Evolutionary conservation across 805 yeast species (phyloP).

Genomic region (Candida ipomoeae): DNA sequence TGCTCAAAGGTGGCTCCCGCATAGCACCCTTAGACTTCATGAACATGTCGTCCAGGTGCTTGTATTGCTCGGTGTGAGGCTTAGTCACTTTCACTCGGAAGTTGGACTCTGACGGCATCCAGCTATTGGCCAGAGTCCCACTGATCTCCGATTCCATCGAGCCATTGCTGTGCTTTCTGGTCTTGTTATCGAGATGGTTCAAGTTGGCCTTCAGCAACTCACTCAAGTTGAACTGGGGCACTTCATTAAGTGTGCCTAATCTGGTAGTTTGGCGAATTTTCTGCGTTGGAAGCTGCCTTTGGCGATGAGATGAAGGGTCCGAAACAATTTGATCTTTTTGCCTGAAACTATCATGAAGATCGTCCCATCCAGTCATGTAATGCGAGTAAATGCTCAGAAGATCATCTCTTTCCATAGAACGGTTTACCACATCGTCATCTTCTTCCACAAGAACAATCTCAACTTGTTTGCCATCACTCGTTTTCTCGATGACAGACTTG

Average conservation of each 20-base stretch:
- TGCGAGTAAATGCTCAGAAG: slow-evolving; percentile 41
- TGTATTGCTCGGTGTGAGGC: background rate
- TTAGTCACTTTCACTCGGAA: slow-evolving; percentile 10
- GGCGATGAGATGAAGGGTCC: background rate
- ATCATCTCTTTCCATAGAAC: slow-evolving; percentile 22
- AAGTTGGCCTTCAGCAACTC: background rate
- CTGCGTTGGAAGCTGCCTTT: background rate
- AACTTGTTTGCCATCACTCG: slow-evolving; percentile 34
- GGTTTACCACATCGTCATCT: slow-evolving; percentile 25
- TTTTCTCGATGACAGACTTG: slow-evolving; percentile 36
- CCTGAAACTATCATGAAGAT: background rate
- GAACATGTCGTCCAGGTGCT: background rate
- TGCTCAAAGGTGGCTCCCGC: background rate
- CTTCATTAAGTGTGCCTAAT: background rate
- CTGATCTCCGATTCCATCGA: slow-evolving; percentile 14
- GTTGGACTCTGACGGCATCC: slow-evolving; percentile 18
- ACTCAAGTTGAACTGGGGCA: background rate
- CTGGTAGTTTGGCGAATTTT: background rate
- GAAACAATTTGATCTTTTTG: background rate
- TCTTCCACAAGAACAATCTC: slow-evolving; percentile 44
- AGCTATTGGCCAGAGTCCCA: slow-evolving; percentile 13
- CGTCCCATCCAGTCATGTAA: slow-evolving; percentile 23
- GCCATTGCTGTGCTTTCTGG: slow-evolving; percentile 5
- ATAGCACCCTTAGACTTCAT: background rate
- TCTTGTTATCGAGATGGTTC: background rate